Evolutionary conservation across 306 rosid species (phyloP).

Genomic region (Gleditsia sinensis): DNA sequence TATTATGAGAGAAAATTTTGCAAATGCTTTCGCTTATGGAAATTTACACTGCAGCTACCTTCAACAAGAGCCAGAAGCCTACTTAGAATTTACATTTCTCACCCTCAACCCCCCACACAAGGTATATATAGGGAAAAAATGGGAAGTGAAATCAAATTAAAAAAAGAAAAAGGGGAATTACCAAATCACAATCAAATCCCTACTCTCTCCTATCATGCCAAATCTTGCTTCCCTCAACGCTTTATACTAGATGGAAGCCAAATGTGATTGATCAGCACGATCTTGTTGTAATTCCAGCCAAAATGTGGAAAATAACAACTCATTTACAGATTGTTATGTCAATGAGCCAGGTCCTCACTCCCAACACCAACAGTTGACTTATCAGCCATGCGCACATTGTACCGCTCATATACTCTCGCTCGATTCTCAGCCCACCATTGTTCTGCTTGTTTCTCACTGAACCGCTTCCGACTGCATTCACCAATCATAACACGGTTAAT

Average conservation of each 20-base stretch:
- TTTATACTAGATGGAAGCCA: conserved; percentile 2
- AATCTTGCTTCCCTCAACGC: neutral
- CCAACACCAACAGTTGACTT: conserved; percentile 66
- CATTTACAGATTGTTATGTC: neutral
- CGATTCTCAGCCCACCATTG: conserved; percentile 81
- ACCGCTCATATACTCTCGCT: conserved; percentile 61
- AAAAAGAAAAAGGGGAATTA: neutral
- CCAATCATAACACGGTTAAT: neutral
- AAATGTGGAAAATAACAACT: neutral
- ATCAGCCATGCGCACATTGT: conserved; percentile 59
- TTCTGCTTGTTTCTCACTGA: conserved; percentile 74
- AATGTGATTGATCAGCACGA: neutral
- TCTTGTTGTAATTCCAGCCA: neutral
- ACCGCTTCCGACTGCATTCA: conserved; percentile 70
- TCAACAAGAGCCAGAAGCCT: neutral
- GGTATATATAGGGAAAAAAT: neutral
- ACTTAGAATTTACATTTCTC: neutral
- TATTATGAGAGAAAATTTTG: neutral
- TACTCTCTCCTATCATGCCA: conserved; percentile 8
- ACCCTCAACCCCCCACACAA: neutral
- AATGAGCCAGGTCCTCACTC: conserved; percentile 59
- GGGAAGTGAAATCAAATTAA: neutral
- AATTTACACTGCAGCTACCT: conserved; percentile 4
- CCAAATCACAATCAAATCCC: neutral
- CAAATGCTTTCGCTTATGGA: neutral